Percentiles rank a stretch among this genome's conserved stretches.
These are phyloP conservation scores for Pseudocercospora cruenta DNA, from an alignment of 2,329 filamentous ascomycete genomes.

Conservation along the genomic window DNA sequence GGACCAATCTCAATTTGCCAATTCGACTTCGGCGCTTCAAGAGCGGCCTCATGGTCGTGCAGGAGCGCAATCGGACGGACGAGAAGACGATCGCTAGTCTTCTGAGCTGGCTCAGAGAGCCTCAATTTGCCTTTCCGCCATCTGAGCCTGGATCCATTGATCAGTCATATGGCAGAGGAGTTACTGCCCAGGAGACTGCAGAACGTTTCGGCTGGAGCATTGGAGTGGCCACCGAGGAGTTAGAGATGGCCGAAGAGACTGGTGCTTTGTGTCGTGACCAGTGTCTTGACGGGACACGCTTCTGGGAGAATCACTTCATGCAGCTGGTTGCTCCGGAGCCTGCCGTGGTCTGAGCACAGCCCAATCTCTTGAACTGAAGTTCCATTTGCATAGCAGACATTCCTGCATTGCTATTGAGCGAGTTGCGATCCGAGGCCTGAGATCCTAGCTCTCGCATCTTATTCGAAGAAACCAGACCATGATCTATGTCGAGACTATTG, in stretches of 20 bases:
- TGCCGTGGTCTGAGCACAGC: background rate
- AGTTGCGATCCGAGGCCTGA: background rate
- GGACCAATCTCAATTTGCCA: slow-evolving; percentile 84
- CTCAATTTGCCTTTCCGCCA: slow-evolving; percentile 24
- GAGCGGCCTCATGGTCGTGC: slow-evolving; percentile 91
- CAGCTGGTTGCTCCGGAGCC: background rate
- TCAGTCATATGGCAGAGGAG: slow-evolving; percentile 75
- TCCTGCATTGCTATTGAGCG: background rate
- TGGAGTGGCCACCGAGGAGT: slow-evolving; percentile 89
- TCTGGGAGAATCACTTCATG: slow-evolving; percentile 75
- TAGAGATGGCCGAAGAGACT: slow-evolving; percentile 95
- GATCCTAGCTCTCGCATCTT: background rate
- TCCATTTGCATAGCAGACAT: background rate
- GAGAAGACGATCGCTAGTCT: slow-evolving; percentile 82
- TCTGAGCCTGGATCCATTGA: slow-evolving; percentile 73
- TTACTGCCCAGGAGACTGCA: slow-evolving; percentile 87
- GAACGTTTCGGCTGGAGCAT: slow-evolving; percentile 96
- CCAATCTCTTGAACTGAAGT: background rate
- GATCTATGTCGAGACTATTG: background rate
- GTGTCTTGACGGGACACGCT: slow-evolving; percentile 84
- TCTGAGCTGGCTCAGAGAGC: slow-evolving; percentile 73
- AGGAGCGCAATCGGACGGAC: slow-evolving; percentile 84
- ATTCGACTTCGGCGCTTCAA: slow-evolving; percentile 87
- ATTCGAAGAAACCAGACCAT: background rate
- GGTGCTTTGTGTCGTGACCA: slow-evolving; percentile 89